phyloP scores from a whole-genome alignment of 805 yeast species.

The Lipomyces yamanashiensis region DNA sequence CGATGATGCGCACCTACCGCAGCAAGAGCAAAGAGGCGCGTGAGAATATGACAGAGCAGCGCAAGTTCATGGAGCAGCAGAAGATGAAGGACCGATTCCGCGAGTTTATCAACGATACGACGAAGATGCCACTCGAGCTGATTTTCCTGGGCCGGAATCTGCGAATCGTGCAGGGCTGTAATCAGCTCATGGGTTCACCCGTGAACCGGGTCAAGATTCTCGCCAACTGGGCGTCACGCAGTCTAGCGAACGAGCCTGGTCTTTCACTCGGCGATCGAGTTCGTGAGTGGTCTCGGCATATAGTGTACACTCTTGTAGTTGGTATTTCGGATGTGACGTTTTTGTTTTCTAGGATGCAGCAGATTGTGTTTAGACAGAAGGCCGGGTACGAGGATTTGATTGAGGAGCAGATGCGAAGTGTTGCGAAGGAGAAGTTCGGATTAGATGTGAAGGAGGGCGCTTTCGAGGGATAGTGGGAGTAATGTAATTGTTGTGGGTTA shows the following conservation, averaged over 20 bases:
- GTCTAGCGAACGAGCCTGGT: constrained; percentile 20
- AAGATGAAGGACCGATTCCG: constrained; percentile 55
- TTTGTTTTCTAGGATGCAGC: constrained; percentile 45
- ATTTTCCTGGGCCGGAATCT: constrained; percentile 70
- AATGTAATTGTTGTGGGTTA: not conserved
- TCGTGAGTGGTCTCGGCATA: constrained; percentile 18
- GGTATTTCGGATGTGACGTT: constrained; percentile 41
- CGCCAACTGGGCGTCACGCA: constrained; percentile 57
- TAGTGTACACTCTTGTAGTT: constrained; percentile 20
- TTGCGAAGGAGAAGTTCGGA: constrained; percentile 28
- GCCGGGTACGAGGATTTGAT: constrained; percentile 52
- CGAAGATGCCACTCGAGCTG: constrained; percentile 67
- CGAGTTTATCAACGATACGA: constrained; percentile 63
- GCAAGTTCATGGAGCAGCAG: constrained; percentile 51
- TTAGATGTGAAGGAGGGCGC: constrained; percentile 21
- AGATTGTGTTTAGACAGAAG: constrained; percentile 43
- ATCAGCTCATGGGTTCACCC: constrained; percentile 69
- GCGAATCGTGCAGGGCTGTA: constrained; percentile 74
- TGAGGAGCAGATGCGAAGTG: constrained; percentile 46
- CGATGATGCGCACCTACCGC: constrained; percentile 54
- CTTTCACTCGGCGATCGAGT: constrained; percentile 7
- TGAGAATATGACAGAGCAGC: not conserved
- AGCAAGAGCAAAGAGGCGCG: constrained; percentile 3
- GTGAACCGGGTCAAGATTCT: constrained; percentile 71
- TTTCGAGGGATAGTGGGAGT: not conserved